Base-by-base conservation (phyloP, 225 moss, liverwort and hornwort genomes). In the Asterella californica region DNA sequence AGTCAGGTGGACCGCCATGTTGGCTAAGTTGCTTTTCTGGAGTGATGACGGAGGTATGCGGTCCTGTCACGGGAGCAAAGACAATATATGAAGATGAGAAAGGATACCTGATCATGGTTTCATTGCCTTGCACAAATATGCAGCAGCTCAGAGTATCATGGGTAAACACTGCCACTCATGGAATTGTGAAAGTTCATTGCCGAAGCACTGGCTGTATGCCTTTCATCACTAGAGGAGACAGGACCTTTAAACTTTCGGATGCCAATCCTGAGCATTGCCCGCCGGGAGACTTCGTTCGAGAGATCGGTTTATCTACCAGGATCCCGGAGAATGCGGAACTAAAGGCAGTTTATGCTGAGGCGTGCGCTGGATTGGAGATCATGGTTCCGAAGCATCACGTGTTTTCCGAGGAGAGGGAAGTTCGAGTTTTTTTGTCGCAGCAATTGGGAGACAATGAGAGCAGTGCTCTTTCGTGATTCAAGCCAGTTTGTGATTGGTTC, bases 361-460 rank as follows among this genome's bases (percentile, higher is more conserved):
- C 90, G 17, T 91, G 91, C 81, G 90, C 91, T 52, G 93, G 93
- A 50, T 78, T 93, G 46, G 93, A 93, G 88, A 93, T 91, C 33
- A 90, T 93, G 89, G 93, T 93, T 78, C 93, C 93, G 33, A 93
- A 93, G 81, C 93, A 93, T 70, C 84, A 90, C 73, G 88, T 93
- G 66, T 89, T 90, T 80, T 91, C 93, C 55, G 93, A 93, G 85
- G 93, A 93, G 78, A 86, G 90, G 82, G 93, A 93, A 84, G 93
- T 93, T 82, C 90, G 93, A 55, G 93, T 93, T 37, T 86, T 93
- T 57, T 77, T 91, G 78, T 90, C 91, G 24, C 93, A 86, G 75
- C 90, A 90, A 86, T 88, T 91, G 91, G 88, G 83, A 80, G 91
- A 93, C 81, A 91, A 86, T 64, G 91, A 90, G 84, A 72, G 71